These are phyloP conservation scores for Aspergillus sp. DNA, from an alignment of 2,329 filamentous ascomycete genomes.

Conservation along the genomic window DNA sequence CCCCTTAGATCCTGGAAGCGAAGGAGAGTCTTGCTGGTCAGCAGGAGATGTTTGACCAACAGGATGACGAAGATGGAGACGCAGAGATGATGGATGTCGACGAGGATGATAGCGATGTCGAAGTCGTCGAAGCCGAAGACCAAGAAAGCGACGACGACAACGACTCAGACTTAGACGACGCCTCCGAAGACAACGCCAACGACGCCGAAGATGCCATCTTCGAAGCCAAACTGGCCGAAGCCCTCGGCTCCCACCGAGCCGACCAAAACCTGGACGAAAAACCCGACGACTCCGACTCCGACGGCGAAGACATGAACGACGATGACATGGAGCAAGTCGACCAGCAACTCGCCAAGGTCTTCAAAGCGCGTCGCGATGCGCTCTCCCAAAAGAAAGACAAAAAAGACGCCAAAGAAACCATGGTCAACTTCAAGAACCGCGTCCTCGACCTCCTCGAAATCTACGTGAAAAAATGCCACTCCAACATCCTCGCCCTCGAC, in stretches of 20 bases:
- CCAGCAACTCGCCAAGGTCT: slow-evolving; percentile 75
- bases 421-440: slow-evolving; percentile 92
- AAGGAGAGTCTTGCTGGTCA: slow-evolving; percentile 81
- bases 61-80: slow-evolving; percentile 55
- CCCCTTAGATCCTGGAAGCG: slow-evolving; percentile 65
- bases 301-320: slow-evolving; percentile 86
- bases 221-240: slow-evolving; percentile 71
- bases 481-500: slow-evolving; percentile 61
- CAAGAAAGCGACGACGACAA: slow-evolving; percentile 43
- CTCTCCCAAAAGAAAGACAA: slow-evolving; percentile 74
- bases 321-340: slow-evolving; percentile 92
- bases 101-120: slow-evolving; percentile 39
- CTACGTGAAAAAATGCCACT: slow-evolving; percentile 74
- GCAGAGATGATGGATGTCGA: slow-evolving; percentile 49
- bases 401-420: slow-evolving; percentile 80
- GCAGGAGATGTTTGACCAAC: slow-evolving; percentile 75
- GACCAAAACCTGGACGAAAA: slow-evolving; percentile 54
- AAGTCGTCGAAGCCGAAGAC: slow-evolving; percentile 38
- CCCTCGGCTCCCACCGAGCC: slow-evolving; percentile 64
- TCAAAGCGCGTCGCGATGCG: slow-evolving; percentile 68
- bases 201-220: slow-evolving; percentile 57
- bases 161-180: slow-evolving; percentile 29
- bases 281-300: slow-evolving; percentile 58
- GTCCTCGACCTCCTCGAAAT: slow-evolving; percentile 83
- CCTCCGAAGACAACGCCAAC: slow-evolving; percentile 33